phyloP scores from a whole-genome alignment of 2,329 filamentous ascomycete species.

The Penicillium sp. region DNA sequence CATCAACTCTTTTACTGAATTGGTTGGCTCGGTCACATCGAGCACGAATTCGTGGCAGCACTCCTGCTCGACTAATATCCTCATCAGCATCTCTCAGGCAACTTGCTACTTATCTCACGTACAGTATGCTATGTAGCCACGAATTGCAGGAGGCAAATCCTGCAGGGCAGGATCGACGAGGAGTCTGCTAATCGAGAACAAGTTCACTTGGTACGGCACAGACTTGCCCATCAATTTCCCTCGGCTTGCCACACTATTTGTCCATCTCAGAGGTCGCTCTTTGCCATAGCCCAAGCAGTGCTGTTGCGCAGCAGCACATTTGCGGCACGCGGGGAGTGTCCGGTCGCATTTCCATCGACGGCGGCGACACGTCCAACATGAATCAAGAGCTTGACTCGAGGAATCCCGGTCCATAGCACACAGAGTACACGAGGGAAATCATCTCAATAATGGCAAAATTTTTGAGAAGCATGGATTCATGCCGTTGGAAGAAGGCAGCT shows the following conservation, averaged over 20 bases:
- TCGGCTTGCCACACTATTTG: constrained; percentile 16
- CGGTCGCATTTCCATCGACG: constrained; percentile 16
- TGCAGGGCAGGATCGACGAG: constrained; percentile 6
- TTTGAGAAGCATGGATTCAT: not conserved
- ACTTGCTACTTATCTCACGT: not conserved
- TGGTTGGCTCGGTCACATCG: constrained; percentile 5
- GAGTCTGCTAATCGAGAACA: not conserved
- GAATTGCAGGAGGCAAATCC: constrained; percentile 3
- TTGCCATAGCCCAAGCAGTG: constrained; percentile 9
- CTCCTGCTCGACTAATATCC: constrained; percentile 10
- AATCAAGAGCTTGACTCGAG: not conserved
- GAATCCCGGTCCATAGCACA: constrained; percentile 2
- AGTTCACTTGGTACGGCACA: constrained; percentile 1
- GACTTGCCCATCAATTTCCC: constrained; percentile 13
- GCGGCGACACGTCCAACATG: constrained; percentile 19
- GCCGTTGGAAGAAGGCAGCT: not conserved
- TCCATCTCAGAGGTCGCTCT: constrained; percentile 12
- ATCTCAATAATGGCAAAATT: not conserved
- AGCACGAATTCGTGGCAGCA: constrained; percentile 14
- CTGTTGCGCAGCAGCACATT: constrained; percentile 1
- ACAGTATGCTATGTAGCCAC: constrained; percentile 10
- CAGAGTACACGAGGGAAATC: not conserved
- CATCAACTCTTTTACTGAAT: constrained; percentile 16
- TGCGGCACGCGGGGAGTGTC: constrained; percentile 8
- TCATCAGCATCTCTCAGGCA: not conserved